Evolutionary conservation across 139 green algal species (phyloP).

Genomic region (Diplosphaera chodatii): DNA sequence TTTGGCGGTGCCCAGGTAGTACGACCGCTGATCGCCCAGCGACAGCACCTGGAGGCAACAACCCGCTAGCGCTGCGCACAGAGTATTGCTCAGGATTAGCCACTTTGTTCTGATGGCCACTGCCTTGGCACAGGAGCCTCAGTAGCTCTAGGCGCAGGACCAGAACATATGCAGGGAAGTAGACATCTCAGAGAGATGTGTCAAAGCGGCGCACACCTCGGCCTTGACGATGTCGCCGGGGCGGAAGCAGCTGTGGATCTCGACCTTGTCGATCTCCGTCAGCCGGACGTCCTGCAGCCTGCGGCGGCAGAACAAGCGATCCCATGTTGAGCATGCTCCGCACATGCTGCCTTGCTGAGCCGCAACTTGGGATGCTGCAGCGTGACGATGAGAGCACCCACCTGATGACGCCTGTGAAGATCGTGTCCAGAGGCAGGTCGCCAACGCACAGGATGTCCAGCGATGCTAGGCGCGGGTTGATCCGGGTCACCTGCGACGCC

Average conservation of each 20-base stretch:
- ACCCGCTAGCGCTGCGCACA: too few relatives aligned
- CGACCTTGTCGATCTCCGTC: constrained; percentile 85
- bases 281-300: constrained; percentile 69
- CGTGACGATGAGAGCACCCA: too few relatives aligned
- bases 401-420: constrained; percentile 67
- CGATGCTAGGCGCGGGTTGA: constrained; percentile 33
- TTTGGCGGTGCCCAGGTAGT: constrained; percentile 83
- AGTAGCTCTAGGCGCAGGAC: too few relatives aligned
- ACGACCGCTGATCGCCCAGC: constrained; percentile 78
- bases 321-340: too few relatives aligned
- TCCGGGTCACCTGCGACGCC: constrained; percentile 27
- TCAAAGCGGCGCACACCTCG: constrained; percentile 28
- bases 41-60: constrained; percentile 59
- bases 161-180: too few relatives aligned
- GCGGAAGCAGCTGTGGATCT: constrained; percentile 77
- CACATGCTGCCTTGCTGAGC: too few relatives aligned
- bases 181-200: too few relatives aligned
- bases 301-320: too few relatives aligned
- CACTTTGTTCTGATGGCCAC: too few relatives aligned
- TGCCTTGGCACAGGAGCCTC: too few relatives aligned
- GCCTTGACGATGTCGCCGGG: constrained; percentile 82
- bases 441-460: constrained; percentile 67
- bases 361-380: too few relatives aligned
- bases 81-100: too few relatives aligned
- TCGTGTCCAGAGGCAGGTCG: constrained; percentile 37